Percentiles rank a stretch among this genome's conserved stretches.
Conservation (phyloP, 164 flowering plant species). For the Aristolochia californica region DNA sequence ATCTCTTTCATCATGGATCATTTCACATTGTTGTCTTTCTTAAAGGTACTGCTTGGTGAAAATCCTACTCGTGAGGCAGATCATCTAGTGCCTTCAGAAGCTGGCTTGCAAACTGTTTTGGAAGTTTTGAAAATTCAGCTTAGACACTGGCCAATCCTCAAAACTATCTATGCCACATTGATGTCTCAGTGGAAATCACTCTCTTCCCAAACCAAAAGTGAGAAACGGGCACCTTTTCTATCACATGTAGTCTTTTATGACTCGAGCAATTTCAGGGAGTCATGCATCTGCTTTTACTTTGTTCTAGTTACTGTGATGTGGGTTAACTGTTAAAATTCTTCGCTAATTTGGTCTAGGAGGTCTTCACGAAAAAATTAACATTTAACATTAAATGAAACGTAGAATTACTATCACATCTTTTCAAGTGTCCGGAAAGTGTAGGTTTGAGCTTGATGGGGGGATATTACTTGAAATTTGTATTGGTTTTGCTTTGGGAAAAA, state of each 20-base stretch:
- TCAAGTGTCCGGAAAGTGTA: too few species aligned
- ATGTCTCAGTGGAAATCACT: slow-evolving; percentile 39
- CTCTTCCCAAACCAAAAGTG: slow-evolving; percentile 32
- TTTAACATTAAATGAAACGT: too few species aligned
- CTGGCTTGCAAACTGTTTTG: slow-evolving; percentile 57
- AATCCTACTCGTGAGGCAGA: slow-evolving; percentile 27
- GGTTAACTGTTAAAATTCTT: not conserved
- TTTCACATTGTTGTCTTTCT: slow-evolving; percentile 7
- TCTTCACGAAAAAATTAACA: not conserved
- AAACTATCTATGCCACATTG: slow-evolving; percentile 27
- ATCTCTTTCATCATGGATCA: not conserved
- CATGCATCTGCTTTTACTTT: not conserved
- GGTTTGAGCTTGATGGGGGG: too few species aligned
- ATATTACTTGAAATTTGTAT: too few species aligned
- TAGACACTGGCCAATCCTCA: slow-evolving; percentile 66
- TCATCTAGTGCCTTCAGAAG: slow-evolving; percentile 36
- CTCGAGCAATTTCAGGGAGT: not conserved
- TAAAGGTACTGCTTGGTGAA: slow-evolving; percentile 93
- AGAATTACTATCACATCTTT: too few species aligned
- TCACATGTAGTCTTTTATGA: not conserved
- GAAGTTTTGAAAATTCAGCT: slow-evolving; percentile 73
- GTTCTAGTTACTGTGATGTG: not conserved
- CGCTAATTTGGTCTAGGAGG: too few species aligned
- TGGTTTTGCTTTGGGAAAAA: too few species aligned
- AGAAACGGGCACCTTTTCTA: slow-evolving; percentile 15